phyloP scores from a whole-genome alignment of 1,284 basidiomycete genomes.

The Sporisorium graminicola region DNA sequence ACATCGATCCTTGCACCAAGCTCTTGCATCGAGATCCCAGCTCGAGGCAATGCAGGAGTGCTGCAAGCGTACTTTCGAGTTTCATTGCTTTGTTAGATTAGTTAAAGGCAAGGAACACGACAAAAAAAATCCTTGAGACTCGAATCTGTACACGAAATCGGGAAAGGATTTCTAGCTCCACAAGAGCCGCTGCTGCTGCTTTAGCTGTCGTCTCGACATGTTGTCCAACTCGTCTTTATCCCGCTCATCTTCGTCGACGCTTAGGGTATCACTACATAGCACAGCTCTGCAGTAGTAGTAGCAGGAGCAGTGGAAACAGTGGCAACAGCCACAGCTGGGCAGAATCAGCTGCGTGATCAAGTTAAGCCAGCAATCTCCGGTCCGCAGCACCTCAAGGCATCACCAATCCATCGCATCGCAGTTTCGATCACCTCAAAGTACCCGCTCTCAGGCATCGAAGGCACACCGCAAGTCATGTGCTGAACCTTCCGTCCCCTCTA shows the following conservation, averaged over 20 bases:
- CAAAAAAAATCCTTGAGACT: no score
- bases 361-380: no score
- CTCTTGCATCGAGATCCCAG: no score
- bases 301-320: background rate
- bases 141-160: background rate
- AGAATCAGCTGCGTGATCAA: no score
- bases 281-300: background rate
- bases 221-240: background rate
- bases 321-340: background rate
- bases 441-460: background rate
- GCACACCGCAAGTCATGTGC: background rate
- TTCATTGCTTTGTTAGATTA: slow-evolving; percentile 3
- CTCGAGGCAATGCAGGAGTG: no score
- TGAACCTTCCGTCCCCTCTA: background rate
- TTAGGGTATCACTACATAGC: background rate
- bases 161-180: background rate
- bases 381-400: background rate
- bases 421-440: background rate
- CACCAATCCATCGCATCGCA: no score
- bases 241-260: background rate
- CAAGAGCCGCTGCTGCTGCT: background rate
- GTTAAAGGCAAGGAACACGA: background rate
- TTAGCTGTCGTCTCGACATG: background rate
- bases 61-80: no score
- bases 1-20: no score